Evolutionary conservation across 2,329 filamentous ascomycete genomes (phyloP), one percentile per base, ranked within the genome.

Genomic region (Stagonosporopsis chrysanthemi): DNA sequence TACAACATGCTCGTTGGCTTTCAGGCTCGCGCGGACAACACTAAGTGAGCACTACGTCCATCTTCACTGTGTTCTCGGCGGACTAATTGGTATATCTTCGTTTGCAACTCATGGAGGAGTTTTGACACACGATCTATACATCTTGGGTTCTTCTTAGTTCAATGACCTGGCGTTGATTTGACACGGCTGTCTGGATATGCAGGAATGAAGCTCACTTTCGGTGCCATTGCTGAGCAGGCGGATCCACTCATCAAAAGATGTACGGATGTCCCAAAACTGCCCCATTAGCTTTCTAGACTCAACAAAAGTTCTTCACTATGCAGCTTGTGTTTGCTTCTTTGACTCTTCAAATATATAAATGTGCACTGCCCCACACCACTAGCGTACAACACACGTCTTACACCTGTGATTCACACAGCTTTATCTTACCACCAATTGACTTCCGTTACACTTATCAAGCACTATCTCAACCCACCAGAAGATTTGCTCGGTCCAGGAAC

Each of bases 1-100:
- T 81, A 81, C 58, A 63, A 75, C 4, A 67, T 74, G 64, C 70
- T 82, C 7, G 74, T 77, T 7, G 55, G 51, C 11, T 52, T 70
- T 9, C 67, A 70, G 40, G 51, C 54, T 40, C 65, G 65, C 24
- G 35, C 54, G 22, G 22, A 42, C 9, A 47, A 40, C 23, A 26
- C 36, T 4, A 52, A 39, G 35, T 35, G 29, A 44, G 17, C 19
- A 5, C 19, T 35, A 19, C 19, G 33, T 38, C 8, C 3, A 38
- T 38, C 17, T 19, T 19, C 19, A 19, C n/a, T 15, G 29, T 9
- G 7, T n/a, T 33, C n/a, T 33, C 6, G 31, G 7, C 5, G 12
- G 15, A 33, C 31, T n/a, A 33, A 14, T 31, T 31, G 29, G 4
- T 6, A 31, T 31, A 9, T 31, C 29, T 31, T 31, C 11, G 3